These are phyloP conservation scores for Trichoderma erinaceum DNA, from an alignment of 495 filamentous ascomycete species.

Conservation along the genomic window DNA sequence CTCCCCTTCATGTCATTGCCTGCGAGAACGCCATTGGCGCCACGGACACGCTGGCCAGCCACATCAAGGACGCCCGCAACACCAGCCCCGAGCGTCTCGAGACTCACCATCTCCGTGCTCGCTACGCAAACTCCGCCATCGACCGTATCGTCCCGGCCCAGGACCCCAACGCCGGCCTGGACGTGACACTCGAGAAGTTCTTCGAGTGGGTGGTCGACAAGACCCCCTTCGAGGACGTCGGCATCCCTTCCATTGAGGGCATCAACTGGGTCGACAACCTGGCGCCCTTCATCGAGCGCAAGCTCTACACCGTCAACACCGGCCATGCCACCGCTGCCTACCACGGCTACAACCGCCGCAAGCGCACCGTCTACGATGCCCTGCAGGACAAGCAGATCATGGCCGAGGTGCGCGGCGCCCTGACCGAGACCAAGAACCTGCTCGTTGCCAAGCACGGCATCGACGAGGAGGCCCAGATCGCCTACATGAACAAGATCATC, in stretches of 20 bases:
- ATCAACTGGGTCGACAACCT: constrained; percentile 90
- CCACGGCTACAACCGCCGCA: constrained; percentile 77
- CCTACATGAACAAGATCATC: constrained; percentile 89
- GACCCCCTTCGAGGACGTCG: constrained; percentile 59
- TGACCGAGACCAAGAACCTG: constrained; percentile 75
- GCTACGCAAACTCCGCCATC: constrained; percentile 94
- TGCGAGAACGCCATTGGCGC: constrained; percentile 96
- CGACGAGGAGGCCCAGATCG: constrained; percentile 66
- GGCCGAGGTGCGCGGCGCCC: constrained; percentile 63
- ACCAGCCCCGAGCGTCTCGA: constrained; percentile 53
- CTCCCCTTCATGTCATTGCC: constrained; percentile 84
- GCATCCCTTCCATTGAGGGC: constrained; percentile 65
- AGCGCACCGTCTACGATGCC: constrained; percentile 81
- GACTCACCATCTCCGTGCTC: constrained; percentile 57
- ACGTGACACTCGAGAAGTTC: constrained; percentile 95
- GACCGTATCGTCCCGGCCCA: constrained; percentile 95
- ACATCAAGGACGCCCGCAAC: constrained; percentile 68
- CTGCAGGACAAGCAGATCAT: constrained; percentile 62
- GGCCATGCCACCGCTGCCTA: constrained; percentile 96
- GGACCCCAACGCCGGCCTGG: constrained; percentile 66
- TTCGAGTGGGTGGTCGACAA: constrained; percentile 96
- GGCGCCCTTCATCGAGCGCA: constrained; percentile 94
- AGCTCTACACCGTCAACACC: constrained; percentile 98
- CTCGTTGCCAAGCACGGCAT: constrained; percentile 85
- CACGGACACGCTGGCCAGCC: constrained; percentile 72